Conservation (phyloP, 23 red algal genomes). For the Gracilaria caudata region DNA sequence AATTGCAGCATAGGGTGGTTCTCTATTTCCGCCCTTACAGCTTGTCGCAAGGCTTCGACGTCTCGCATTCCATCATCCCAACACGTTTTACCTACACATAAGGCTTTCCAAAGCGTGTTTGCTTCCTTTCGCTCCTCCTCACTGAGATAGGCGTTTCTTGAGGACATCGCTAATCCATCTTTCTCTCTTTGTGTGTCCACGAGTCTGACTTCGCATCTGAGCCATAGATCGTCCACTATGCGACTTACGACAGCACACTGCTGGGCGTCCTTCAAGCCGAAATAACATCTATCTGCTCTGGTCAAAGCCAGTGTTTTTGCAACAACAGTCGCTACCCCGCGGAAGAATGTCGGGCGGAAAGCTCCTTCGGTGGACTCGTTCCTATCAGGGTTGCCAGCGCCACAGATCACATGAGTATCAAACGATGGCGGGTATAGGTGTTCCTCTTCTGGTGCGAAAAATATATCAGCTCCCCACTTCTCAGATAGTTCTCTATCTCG, state of each 20-base stretch:
- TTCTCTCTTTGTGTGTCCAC: constrained; percentile 71
- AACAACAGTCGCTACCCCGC: constrained; percentile 87
- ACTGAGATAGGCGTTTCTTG: constrained; percentile 84
- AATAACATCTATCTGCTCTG: constrained; percentile 75
- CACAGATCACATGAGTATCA: constrained; percentile 52
- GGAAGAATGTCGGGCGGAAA: constrained; percentile 74
- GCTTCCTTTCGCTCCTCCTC: constrained; percentile 62
- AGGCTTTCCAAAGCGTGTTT: constrained; percentile 46
- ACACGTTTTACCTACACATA: constrained; percentile 37
- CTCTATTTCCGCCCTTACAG: constrained; percentile 21
- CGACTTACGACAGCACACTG: constrained; percentile 85
- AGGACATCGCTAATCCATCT: constrained; percentile 89
- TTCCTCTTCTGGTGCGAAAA: constrained; percentile 45
- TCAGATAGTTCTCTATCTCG: constrained; percentile 52
- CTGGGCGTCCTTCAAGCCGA: constrained; percentile 97
- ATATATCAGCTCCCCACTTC: background rate
- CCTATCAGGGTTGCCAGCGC: constrained; percentile 35
- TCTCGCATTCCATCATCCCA: constrained; percentile 8
- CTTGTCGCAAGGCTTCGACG: constrained; percentile 3
- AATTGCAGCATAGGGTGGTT: constrained; percentile 17
- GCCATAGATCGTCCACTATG: constrained; percentile 75
- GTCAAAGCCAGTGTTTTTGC: constrained; percentile 73
- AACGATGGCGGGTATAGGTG: constrained; percentile 30
- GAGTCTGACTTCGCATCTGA: constrained; percentile 43
- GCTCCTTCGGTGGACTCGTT: constrained; percentile 64